Conservation (phyloP, 2,329 filamentous ascomycete genomes). For the Talaromyces sp. region DNA sequence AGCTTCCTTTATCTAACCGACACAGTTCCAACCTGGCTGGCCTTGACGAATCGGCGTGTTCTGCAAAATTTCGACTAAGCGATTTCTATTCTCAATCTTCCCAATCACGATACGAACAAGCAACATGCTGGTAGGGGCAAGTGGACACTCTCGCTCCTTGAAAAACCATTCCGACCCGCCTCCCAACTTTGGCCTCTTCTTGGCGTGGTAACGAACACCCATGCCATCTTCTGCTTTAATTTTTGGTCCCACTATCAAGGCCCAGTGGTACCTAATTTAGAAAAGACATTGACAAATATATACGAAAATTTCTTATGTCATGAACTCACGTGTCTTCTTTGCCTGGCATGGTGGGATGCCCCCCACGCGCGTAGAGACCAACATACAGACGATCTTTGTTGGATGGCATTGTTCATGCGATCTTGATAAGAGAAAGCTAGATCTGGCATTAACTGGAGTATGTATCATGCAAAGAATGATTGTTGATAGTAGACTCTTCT, state of each 20-base stretch:
- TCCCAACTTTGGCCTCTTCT: no score
- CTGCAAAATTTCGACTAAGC: no score
- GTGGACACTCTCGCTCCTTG: no score
- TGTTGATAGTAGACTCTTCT: not conserved
- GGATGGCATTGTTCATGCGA: slow-evolving; percentile 18
- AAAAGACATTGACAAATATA: not conserved
- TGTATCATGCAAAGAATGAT: not conserved
- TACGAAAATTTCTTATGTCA: not conserved
- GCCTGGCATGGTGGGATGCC: slow-evolving; percentile 24
- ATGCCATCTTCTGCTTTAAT: not conserved
- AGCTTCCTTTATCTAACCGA: no score
- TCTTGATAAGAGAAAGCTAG: not conserved
- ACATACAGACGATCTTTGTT: slow-evolving; percentile 34
- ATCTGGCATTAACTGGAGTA: not conserved
- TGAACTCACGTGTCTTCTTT: slow-evolving; percentile 29
- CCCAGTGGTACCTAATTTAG: slow-evolving; percentile 25
- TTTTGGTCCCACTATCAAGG: not conserved
- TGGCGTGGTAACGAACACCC: no score
- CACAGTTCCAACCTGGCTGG: no score
- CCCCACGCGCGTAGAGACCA: slow-evolving; percentile 28
- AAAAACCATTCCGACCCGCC: no score
- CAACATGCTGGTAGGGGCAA: no score
- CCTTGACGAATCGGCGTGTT: no score
- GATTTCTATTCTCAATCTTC: no score
- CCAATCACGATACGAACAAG: no score